Evolutionary conservation across 108 stramenopile genomes (phyloP), one percentile per base, ranked within the genome.

Genomic region (Cyclotella atomus): DNA sequence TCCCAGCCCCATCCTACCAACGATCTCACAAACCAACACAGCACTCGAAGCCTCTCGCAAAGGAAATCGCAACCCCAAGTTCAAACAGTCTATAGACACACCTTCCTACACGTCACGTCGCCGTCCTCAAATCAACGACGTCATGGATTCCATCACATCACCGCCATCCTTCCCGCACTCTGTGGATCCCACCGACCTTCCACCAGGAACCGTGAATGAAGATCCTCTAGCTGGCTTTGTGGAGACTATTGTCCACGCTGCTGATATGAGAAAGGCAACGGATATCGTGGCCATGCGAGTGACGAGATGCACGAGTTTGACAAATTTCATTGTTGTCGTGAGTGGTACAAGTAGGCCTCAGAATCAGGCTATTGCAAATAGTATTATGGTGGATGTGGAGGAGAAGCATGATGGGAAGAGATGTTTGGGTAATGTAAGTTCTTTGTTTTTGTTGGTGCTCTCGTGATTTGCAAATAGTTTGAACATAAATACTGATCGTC

Each of bases 321-420:
- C 93, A 0, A 82, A 83, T 60, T 96, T 91, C 70, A 68, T 96
- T 29, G 89, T 97, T 14, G 64, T 97, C 4, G 46, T 85, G 12
- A 82, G 71, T 19, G 97, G 96, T 23, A 97, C 92, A 59, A 88
- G 87, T 47, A 76, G 95, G 38, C 97, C 97, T 3, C 97, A 97
- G 63, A 97, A 96, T 77, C 91, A 92, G 81, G 97, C 97, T 57
- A 97, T 97, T 85, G 92, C 91, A 27, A 84, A 79, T 28, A 85
- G 88, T 59, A 88, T 97, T 52, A 76, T 68, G 38, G 76, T 91
- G 0, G 93, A 93, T 65, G 92, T 97, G 21, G 55, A 66, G 57
- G 92, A 94, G 59, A 24, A 73, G 17, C 38, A 52, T 32, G 81
- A 85, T 28, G 85, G 88, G 12, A 65, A 60, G 46, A 41, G 77